Evolutionary conservation across 768 basidiomycete genomes (phyloP).

Genomic region (Hygrocybe punicea): DNA sequence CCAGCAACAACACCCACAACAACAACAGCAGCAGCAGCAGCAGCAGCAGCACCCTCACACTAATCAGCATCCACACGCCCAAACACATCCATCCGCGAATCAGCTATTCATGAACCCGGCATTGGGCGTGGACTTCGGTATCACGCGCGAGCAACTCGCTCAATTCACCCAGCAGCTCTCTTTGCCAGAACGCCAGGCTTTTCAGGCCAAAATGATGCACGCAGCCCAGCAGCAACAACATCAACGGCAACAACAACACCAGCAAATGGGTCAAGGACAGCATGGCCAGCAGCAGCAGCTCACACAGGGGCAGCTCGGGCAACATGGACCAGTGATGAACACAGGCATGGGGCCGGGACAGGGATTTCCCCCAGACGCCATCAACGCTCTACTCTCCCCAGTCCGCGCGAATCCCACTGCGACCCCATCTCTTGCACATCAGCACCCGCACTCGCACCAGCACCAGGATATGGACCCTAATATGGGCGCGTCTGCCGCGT

Average conservation of each 20-base stretch:
- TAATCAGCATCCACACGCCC: not conserved
- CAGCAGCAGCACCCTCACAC: not conserved
- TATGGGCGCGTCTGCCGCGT: not conserved
- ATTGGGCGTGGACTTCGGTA: not conserved
- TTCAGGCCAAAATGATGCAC: constrained; percentile 9
- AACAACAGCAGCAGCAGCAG: constrained; percentile 9
- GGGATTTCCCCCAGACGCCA: not conserved
- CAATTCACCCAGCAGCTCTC: constrained; percentile 2
- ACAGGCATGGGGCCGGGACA: not conserved
- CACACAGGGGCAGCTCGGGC: not conserved
- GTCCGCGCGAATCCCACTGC: not conserved
- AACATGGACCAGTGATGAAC: not conserved
- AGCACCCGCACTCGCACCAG: not conserved
- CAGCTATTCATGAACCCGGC: not conserved
- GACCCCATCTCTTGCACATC: not conserved
- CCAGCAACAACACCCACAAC: constrained; percentile 7
- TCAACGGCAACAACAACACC: constrained; percentile 9
- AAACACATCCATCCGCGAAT: not conserved
- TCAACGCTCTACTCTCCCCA: not conserved
- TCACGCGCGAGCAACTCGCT: constrained; percentile 8
- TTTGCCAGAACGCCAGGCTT: constrained; percentile 8
- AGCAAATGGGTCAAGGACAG: constrained; percentile 11
- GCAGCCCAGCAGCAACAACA: constrained; percentile 11
- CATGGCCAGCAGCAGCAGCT: constrained; percentile 6
- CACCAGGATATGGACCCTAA: not conserved